Conservation (phyloP, 805 yeast genomes). For the Wickerhamiella australiensis region DNA sequence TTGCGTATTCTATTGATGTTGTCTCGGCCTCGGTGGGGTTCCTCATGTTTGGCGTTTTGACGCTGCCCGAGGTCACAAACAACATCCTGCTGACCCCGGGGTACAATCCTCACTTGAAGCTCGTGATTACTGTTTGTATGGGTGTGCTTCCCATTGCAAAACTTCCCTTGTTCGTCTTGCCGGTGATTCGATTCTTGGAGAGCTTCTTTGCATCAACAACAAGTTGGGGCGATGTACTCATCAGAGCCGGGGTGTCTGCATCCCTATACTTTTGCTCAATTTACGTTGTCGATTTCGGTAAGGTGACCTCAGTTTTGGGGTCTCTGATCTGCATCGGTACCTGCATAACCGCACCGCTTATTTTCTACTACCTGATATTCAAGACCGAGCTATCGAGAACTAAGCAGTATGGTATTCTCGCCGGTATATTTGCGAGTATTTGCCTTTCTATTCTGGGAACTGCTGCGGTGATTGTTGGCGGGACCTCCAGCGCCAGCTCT, state of each 20-base stretch:
- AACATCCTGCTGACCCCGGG: slow-evolving; percentile 54
- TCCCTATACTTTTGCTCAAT: slow-evolving; percentile 47
- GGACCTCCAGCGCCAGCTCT: too few species aligned
- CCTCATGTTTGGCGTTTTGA: slow-evolving; percentile 61
- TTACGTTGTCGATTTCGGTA: slow-evolving; percentile 66
- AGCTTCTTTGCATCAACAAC: background rate
- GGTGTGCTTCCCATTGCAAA: slow-evolving; percentile 78
- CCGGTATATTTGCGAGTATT: background rate
- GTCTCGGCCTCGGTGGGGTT: slow-evolving; percentile 55
- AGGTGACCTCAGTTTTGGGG: slow-evolving; percentile 69
- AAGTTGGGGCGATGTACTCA: slow-evolving; percentile 40
- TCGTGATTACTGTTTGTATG: slow-evolving; percentile 47
- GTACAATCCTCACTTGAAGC: slow-evolving; percentile 50
- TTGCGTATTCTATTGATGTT: slow-evolving; percentile 46
- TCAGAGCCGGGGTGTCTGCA: slow-evolving; percentile 29
- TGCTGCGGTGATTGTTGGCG: background rate
- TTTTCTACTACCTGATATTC: slow-evolving; percentile 42
- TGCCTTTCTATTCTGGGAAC: background rate
- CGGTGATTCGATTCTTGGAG: slow-evolving; percentile 43
- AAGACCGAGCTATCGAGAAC: slow-evolving; percentile 34
- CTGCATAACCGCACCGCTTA: slow-evolving; percentile 66
- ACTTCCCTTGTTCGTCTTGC: slow-evolving; percentile 71
- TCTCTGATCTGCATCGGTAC: slow-evolving; percentile 67
- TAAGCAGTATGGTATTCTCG: background rate
- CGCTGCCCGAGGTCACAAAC: slow-evolving; percentile 66